Percentiles rank a stretch among this genome's conserved stretches.
Conservation (phyloP, 306 rosid genomes). For the Leucaena leucocephala region DNA sequence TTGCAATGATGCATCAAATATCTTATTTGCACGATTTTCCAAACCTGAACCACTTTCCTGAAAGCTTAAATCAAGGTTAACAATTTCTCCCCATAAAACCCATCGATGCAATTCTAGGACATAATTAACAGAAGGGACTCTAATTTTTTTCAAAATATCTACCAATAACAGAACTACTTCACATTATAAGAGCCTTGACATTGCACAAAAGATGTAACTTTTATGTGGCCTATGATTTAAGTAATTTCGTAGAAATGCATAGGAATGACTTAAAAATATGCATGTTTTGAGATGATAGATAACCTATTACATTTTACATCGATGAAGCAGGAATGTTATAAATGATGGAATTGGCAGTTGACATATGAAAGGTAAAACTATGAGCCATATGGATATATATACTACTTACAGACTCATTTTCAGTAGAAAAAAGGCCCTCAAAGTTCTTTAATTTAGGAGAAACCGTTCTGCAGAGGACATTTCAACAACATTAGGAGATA, state of each 20-base stretch:
- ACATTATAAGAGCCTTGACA: too few relatives aligned
- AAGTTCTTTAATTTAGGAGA: conserved; percentile 57
- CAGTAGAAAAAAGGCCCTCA: conserved; percentile 53
- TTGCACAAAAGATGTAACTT: too few relatives aligned
- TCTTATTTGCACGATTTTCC: conserved; percentile 42
- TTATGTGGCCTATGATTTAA: too few relatives aligned
- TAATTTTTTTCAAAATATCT: too few relatives aligned
- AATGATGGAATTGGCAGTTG: background rate
- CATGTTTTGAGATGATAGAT: too few relatives aligned
- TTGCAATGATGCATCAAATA: conserved; percentile 50
- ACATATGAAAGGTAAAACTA: background rate
- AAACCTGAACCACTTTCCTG: conserved; percentile 58
- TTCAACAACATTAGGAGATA: conserved; percentile 18
- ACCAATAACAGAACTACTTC: too few relatives aligned
- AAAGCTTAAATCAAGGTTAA: conserved; percentile 11
- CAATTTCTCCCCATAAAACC: background rate
- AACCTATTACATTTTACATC: background rate
- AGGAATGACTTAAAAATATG: background rate
- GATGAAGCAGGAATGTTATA: background rate
- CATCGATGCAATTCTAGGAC: background rate
- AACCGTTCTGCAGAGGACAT: conserved; percentile 51
- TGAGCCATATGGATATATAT: conserved; percentile 9
- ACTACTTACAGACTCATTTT: conserved; percentile 50
- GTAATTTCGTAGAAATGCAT: background rate
- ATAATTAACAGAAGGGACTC: background rate